A percentile compares a stretch with the other conserved stretches of the same genome.
Evolutionary conservation across 345 rosid species (phyloP).

Genomic region (Lenwebbia sp.): DNA sequence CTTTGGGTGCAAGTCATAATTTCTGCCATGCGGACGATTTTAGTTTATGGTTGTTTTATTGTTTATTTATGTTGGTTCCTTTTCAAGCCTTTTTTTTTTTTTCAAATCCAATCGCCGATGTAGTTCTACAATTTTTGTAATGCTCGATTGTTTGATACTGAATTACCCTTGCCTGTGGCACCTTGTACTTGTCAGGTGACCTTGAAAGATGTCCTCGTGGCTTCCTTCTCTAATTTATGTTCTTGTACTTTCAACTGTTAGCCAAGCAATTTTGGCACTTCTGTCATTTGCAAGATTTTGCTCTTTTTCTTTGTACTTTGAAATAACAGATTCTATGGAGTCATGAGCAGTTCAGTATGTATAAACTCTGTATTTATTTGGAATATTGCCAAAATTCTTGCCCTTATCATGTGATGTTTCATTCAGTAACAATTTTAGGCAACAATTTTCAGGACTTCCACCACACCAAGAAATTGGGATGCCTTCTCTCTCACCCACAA

Average conservation of each 20-base stretch:
- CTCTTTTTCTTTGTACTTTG: no score
- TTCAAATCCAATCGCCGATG: not conserved
- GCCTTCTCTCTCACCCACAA: constrained; percentile 99
- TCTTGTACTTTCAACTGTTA: not conserved
- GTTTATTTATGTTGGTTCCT: not conserved
- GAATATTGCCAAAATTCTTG: not conserved
- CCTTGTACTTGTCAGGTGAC: not conserved
- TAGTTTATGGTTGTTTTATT: not conserved
- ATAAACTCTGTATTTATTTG: not conserved
- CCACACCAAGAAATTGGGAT: constrained; percentile 95
- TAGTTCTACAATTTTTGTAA: no score
- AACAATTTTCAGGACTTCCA: constrained; percentile 66
- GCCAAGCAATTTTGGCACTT: not conserved
- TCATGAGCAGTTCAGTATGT: not conserved
- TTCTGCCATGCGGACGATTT: not conserved
- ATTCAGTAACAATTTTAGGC: not conserved
- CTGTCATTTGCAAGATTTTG: not conserved
- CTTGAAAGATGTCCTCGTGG: not conserved
- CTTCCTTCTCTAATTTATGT: not conserved
- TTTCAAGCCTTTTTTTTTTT: not conserved
- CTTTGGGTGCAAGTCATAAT: not conserved
- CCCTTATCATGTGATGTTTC: not conserved
- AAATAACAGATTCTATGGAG: not conserved
- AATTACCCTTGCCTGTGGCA: not conserved
- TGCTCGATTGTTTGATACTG: not conserved